These are phyloP conservation scores for Penicillium cosmopolitanum DNA, from an alignment of 495 filamentous ascomycete genomes.

Conservation along the genomic window DNA sequence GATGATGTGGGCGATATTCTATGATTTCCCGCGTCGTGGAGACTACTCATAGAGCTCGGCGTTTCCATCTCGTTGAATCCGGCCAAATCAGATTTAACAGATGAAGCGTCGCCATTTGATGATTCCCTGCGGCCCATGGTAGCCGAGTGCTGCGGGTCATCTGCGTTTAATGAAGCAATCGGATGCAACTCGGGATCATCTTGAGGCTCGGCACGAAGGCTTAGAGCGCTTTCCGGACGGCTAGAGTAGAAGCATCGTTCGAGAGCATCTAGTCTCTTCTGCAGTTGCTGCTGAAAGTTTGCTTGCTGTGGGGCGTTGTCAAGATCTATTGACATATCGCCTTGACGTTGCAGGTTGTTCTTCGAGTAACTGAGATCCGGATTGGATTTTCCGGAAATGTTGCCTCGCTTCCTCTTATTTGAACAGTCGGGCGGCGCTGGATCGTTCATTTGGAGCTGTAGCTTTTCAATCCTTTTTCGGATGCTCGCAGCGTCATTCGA, in stretches of 20 bases:
- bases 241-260: not conserved
- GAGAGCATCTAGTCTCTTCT: not conserved
- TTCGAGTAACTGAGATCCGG: not conserved
- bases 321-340: not conserved
- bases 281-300: not conserved
- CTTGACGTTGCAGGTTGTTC: not conserved
- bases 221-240: not conserved
- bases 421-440: not conserved
- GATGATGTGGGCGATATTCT: not conserved
- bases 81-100: not conserved
- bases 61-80: not conserved
- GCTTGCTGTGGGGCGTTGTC: not conserved
- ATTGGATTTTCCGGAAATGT: not conserved
- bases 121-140: not conserved
- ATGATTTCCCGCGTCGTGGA: not conserved
- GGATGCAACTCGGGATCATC: conserved; percentile 14
- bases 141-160: not conserved
- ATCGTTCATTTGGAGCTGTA: conserved; percentile 51
- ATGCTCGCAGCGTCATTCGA: conserved; percentile 91
- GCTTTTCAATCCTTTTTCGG: conserved; percentile 91
- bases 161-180: not conserved
- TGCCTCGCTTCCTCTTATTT: conserved; percentile 12
- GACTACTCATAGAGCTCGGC: not conserved
- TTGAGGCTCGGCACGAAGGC: not conserved
- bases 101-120: not conserved